A percentile compares a stretch with the other conserved stretches of the same genome.
phyloP scores from a whole-genome alignment of 768 basidiomycete species.

The Rhodotorula paludigena region DNA sequence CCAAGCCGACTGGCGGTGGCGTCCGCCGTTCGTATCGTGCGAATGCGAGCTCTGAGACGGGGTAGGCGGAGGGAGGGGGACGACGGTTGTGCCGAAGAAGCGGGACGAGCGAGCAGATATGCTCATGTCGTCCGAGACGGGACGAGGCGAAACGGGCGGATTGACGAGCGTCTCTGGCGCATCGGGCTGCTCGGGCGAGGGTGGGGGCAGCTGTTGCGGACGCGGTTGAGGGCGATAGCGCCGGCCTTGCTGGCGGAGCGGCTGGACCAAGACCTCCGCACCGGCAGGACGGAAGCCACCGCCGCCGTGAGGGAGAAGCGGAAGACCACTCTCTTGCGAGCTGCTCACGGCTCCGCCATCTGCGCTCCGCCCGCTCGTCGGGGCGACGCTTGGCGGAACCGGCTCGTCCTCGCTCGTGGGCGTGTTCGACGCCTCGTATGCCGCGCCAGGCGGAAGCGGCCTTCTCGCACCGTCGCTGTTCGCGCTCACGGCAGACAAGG shows the following conservation, averaged over 20 bases:
- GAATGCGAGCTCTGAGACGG: neutral
- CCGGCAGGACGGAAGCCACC: no score
- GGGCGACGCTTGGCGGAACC: no score
- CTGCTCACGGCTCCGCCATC: neutral
- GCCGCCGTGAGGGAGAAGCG: no score
- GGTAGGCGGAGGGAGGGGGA: neutral
- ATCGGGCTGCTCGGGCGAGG: no score
- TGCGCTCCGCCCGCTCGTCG: conserved; percentile 1
- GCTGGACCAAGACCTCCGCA: no score
- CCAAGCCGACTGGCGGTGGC: neutral
- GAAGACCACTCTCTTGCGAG: conserved; percentile 11
- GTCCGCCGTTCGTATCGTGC: neutral
- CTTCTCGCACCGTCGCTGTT: no score
- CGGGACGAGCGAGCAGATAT: neutral
- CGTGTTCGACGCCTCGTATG: neutral
- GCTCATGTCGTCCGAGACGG: neutral
- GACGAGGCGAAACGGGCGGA: neutral
- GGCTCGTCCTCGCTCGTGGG: neutral
- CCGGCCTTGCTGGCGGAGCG: no score
- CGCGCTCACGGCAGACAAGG: no score
- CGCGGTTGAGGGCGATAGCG: no score
- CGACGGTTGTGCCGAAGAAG: neutral
- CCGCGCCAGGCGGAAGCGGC: conserved; percentile 1
- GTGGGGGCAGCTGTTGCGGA: no score
- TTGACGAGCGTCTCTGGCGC: no score